Evolutionary conservation across 2,329 filamentous ascomycete species (phyloP).

Genomic region (Hymenoscyphus fraxineus): DNA sequence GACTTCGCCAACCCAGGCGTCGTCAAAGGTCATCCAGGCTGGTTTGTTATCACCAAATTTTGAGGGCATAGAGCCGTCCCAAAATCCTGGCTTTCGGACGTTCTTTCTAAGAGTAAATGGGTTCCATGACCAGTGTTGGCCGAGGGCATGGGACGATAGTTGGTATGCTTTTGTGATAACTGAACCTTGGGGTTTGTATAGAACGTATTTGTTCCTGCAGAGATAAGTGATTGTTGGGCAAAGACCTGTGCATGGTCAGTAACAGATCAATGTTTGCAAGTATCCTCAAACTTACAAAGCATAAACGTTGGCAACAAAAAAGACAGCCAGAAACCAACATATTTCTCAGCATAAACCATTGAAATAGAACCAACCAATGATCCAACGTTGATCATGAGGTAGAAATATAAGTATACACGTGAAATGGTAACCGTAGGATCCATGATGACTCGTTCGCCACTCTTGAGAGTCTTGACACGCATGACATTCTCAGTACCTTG

Average conservation of each 20-base stretch:
- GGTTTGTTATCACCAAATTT: constrained; percentile 57
- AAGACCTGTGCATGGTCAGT: constrained; percentile 39
- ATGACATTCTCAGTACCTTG: constrained; percentile 18
- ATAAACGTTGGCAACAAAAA: constrained; percentile 37
- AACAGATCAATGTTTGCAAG: not conserved
- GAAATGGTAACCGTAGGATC: constrained; percentile 35
- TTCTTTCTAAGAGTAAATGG: constrained; percentile 50
- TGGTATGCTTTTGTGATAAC: constrained; percentile 48
- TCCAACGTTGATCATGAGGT: constrained; percentile 53
- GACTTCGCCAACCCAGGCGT: constrained; percentile 70
- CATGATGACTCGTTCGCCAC: constrained; percentile 34
- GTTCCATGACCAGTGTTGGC: constrained; percentile 48
- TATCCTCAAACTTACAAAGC: constrained; percentile 14
- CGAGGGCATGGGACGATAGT: constrained; percentile 49
- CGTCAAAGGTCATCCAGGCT: constrained; percentile 75
- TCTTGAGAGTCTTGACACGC: constrained; percentile 26
- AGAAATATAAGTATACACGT: constrained; percentile 41
- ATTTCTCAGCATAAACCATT: constrained; percentile 51
- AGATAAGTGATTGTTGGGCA: constrained; percentile 55
- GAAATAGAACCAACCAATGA: constrained; percentile 39
- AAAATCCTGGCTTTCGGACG: constrained; percentile 53
- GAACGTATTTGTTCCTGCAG: constrained; percentile 44
- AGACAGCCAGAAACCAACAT: constrained; percentile 48
- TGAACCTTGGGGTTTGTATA: constrained; percentile 57
- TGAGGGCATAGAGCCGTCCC: constrained; percentile 57